phyloP scores from a whole-genome alignment of 2,329 filamentous ascomycete species.

The Aspergillus chevalieri region DNA sequence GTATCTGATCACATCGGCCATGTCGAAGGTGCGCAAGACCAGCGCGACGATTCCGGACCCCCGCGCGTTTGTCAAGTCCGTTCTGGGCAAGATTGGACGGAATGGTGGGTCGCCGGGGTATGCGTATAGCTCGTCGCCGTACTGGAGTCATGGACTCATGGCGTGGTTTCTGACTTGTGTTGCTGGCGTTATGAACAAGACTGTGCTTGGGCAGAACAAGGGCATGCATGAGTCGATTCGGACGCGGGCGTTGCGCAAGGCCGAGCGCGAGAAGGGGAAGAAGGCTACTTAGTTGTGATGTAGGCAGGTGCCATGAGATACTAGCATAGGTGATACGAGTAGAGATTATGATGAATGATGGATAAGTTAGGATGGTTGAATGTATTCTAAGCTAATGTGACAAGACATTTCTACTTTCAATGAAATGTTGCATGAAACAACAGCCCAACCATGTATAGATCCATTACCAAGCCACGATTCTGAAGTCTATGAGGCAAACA shows the following conservation, averaged over 20 bases:
- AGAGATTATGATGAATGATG: not conserved
- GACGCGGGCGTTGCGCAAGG: conserved; percentile 74
- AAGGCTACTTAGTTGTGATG: conserved; percentile 28
- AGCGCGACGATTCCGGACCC: conserved; percentile 74
- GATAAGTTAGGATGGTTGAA: not conserved
- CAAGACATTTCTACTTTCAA: no score
- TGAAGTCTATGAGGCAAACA: no score
- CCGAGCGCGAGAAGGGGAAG: conserved; percentile 66
- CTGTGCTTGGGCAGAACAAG: conserved; percentile 57
- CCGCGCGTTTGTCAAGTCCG: conserved; percentile 71
- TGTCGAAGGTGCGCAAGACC: conserved; percentile 87
- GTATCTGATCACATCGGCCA: conserved; percentile 90
- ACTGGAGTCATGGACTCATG: conserved; percentile 86
- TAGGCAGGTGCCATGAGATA: not conserved
- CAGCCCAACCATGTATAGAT: no score
- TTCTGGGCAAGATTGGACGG: conserved; percentile 72
- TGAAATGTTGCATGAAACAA: no score
- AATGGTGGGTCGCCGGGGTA: conserved; percentile 71
- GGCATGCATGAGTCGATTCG: conserved; percentile 78
- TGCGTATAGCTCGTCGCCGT: conserved; percentile 81
- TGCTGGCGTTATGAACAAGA: conserved; percentile 51
- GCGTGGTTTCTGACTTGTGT: conserved; percentile 68
- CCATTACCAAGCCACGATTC: no score
- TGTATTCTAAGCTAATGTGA: no score
- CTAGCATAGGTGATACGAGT: not conserved